Evolutionary conservation across 768 basidiomycete genomes (phyloP).

Genomic region (Clathrus columnatus): DNA sequence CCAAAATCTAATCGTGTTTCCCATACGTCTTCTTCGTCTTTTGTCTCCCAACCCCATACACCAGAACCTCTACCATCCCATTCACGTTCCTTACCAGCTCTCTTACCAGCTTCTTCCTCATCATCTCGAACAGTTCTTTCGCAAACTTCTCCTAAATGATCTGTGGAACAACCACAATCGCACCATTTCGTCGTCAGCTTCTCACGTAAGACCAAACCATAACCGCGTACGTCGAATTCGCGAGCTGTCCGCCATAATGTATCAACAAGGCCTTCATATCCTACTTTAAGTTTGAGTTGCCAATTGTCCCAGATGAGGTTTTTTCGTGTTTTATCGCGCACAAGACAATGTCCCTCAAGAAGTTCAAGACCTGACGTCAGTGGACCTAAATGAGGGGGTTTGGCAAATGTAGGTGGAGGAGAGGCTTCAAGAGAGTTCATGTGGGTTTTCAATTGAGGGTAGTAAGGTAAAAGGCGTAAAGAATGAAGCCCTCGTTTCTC

Average conservation of each 20-base stretch:
- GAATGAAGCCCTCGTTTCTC: slow-evolving; percentile 59
- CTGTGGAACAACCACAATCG: slow-evolving; percentile 73
- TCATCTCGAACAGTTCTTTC: slow-evolving; percentile 64
- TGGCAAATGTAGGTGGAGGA: slow-evolving; percentile 48
- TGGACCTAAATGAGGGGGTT: slow-evolving; percentile 57
- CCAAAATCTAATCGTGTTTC: slow-evolving; percentile 62
- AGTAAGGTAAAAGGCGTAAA: slow-evolving; percentile 52
- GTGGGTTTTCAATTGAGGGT: slow-evolving; percentile 50
- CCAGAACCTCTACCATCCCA: slow-evolving; percentile 69
- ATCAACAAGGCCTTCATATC: slow-evolving; percentile 56
- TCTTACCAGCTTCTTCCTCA: slow-evolving; percentile 49
- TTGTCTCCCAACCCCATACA: slow-evolving; percentile 64
- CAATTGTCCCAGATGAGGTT: slow-evolving; percentile 48
- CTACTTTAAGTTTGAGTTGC: slow-evolving; percentile 48
- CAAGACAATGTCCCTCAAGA: slow-evolving; percentile 24
- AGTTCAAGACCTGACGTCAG: slow-evolving; percentile 49
- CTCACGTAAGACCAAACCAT: slow-evolving; percentile 59
- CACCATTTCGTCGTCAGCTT: slow-evolving; percentile 73
- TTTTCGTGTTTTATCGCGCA: slow-evolving; percentile 15
- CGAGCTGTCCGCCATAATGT: slow-evolving; percentile 62
- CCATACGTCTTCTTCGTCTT: slow-evolving; percentile 73
- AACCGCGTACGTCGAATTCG: slow-evolving; percentile 67
- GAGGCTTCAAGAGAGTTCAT: slow-evolving; percentile 52
- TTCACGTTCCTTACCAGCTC: slow-evolving; percentile 60
- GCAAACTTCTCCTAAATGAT: slow-evolving; percentile 69